phyloP scores from a whole-genome alignment of 1,284 basidiomycete genomes.

The Ceratobasidium sp. region DNA sequence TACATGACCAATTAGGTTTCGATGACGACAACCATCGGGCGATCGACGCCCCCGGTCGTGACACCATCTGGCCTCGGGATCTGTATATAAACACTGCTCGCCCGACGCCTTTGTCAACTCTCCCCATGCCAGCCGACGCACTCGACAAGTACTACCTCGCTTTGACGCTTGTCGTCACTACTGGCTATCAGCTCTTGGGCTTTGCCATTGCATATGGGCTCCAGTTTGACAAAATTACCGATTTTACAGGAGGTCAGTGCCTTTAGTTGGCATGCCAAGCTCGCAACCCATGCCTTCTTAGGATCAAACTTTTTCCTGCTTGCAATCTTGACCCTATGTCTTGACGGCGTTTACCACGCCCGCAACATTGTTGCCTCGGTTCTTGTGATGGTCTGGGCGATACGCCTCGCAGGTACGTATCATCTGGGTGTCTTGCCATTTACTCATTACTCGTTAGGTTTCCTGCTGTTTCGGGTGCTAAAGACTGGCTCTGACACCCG shows the following conservation, averaged over 20 bases:
- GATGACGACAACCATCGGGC: constrained; percentile 19
- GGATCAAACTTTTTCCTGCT: constrained; percentile 76
- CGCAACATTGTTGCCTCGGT: constrained; percentile 69
- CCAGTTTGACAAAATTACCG: constrained; percentile 80
- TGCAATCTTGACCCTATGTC: constrained; percentile 66
- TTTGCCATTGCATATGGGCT: constrained; percentile 71
- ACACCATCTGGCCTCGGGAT: constrained; percentile 12
- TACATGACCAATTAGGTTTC: neutral
- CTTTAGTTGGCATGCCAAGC: neutral
- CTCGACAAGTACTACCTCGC: constrained; percentile 74
- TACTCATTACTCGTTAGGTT: constrained; percentile 57
- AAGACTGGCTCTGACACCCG: constrained; percentile 72
- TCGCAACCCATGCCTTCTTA: constrained; percentile 48
- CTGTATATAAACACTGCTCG: neutral
- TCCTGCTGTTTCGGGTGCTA: constrained; percentile 73
- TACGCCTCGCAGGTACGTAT: constrained; percentile 62
- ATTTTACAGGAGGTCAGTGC: constrained; percentile 68
- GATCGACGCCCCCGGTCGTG: neutral
- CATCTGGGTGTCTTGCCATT: neutral
- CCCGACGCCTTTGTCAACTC: neutral
- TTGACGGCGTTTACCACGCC: constrained; percentile 67
- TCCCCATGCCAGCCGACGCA: constrained; percentile 62
- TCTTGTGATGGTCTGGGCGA: constrained; percentile 72
- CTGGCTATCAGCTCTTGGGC: constrained; percentile 72
- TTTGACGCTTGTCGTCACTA: constrained; percentile 73